Conservation (phyloP, 1,284 basidiomycete species). For the Dichomitus squalens region DNA sequence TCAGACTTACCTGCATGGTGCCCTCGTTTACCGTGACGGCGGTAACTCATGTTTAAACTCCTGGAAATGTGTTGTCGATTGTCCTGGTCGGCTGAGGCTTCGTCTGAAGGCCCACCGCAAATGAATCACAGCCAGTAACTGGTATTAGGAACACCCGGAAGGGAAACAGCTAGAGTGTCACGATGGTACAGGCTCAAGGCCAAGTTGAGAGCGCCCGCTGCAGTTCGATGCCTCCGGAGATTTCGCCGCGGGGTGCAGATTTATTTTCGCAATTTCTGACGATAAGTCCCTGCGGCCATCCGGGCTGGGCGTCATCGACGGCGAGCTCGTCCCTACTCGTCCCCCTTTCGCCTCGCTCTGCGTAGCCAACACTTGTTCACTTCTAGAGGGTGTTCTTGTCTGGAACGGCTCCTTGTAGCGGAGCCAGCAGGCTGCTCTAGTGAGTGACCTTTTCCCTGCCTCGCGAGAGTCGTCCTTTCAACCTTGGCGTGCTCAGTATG, state of each 20-base stretch:
- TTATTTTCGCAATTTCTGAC: too few species aligned
- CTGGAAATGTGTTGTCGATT: background rate
- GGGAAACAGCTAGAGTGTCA: background rate
- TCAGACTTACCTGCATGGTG: conserved; percentile 49
- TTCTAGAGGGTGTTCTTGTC: conserved; percentile 10
- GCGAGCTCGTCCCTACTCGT: background rate
- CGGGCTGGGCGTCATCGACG: conserved; percentile 1
- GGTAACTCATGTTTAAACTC: conserved; percentile 44
- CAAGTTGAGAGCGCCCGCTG: background rate
- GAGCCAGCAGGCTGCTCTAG: conserved; percentile 26
- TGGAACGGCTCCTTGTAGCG: conserved; percentile 6
- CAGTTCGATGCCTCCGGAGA: background rate
- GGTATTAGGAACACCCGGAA: background rate
- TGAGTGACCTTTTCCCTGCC: conserved; percentile 5
- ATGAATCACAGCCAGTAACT: background rate
- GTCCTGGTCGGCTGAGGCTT: background rate
- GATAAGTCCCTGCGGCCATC: background rate
- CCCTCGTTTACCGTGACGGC: conserved; percentile 44
- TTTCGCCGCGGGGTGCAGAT: too few species aligned
- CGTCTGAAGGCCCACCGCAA: background rate
- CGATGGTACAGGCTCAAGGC: background rate
- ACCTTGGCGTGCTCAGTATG: conserved; percentile 42
- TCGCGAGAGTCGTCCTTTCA: background rate
- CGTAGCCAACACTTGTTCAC: background rate
- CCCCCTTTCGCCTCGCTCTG: background rate